Conservation (phyloP, 176 grass and related monocot genomes). For the Typha latifolia region DNA sequence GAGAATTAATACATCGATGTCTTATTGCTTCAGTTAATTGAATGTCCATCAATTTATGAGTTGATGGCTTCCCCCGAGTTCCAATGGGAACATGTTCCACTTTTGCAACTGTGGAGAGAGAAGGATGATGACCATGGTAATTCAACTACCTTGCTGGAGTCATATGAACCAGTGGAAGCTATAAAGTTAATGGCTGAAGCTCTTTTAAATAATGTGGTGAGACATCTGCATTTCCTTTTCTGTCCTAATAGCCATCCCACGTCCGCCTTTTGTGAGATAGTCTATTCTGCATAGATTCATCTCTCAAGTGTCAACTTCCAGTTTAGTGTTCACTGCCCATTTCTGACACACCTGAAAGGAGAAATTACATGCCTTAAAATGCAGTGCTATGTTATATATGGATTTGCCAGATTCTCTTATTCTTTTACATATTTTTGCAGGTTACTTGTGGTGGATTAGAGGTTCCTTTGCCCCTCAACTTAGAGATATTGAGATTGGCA, state of each 20-base stretch:
- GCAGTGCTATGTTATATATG: background rate
- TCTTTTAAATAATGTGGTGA: slow-evolving; percentile 78
- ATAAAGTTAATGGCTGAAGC: slow-evolving; percentile 66
- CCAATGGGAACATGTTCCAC: slow-evolving; percentile 60
- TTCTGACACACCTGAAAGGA: too few relatives aligned
- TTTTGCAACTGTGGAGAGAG: slow-evolving; percentile 84
- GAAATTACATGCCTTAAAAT: too few relatives aligned
- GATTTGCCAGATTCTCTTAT: slow-evolving; percentile 13
- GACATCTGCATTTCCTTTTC: slow-evolving; percentile 10
- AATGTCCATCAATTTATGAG: slow-evolving; percentile 98
- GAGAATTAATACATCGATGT: slow-evolving; percentile 12
- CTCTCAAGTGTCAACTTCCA: too few relatives aligned
- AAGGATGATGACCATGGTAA: slow-evolving; percentile 43
- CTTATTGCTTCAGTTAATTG: slow-evolving; percentile 60
- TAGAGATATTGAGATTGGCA: slow-evolving; percentile 81
- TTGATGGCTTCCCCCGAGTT: slow-evolving; percentile 58
- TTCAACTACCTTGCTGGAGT: slow-evolving; percentile 56
- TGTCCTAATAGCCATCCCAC: background rate
- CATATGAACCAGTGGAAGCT: slow-evolving; percentile 69
- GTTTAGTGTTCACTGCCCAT: too few relatives aligned
- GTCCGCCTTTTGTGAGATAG: background rate
- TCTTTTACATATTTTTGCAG: slow-evolving; percentile 34
- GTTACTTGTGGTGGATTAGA: slow-evolving; percentile 52
- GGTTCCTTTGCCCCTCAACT: slow-evolving; percentile 61
- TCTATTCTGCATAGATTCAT: background rate